A percentile compares a stretch with the other conserved stretches of the same genome.
Evolutionary conservation across 169 alveolate species (phyloP).

Genomic region (Ichthyophthirius multifiliis): DNA sequence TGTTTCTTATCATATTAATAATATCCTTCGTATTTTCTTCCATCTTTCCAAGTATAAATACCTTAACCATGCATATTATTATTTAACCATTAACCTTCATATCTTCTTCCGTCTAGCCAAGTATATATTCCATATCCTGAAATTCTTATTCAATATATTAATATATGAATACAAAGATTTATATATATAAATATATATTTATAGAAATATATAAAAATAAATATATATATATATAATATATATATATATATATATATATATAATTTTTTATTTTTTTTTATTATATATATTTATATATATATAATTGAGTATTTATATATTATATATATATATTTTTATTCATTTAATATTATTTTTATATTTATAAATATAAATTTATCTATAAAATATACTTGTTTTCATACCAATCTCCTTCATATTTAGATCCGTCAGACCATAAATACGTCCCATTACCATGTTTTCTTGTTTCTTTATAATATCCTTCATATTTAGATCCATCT

Average conservation of each 20-base stretch:
- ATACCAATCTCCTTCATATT: conserved; percentile 43
- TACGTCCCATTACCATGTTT: conserved; percentile 61
- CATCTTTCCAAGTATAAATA: conserved; percentile 49
- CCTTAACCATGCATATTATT: conserved; percentile 65
- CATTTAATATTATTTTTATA: no score
- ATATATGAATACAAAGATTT: no score
- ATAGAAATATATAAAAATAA: no score
- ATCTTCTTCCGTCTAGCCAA: conserved; percentile 40
- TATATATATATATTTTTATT: no score
- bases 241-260: no score
- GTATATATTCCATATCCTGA: conserved; percentile 44
- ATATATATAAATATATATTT: no score
- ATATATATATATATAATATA: no score
- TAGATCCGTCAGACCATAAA: conserved; percentile 61
- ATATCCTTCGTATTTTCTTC: conserved; percentile 59
- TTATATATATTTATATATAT: no score
- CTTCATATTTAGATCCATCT: conserved; percentile 74
- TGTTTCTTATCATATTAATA: conserved; percentile 65
- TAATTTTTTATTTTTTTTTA: no score
- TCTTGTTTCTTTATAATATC: conserved; percentile 47
- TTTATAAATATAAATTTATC: no score
- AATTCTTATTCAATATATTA: conserved; percentile 32
- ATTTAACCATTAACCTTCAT: conserved; percentile 38
- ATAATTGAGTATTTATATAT: no score
- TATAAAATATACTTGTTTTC: conserved; percentile 26